Base-by-base conservation (phyloP, 768 basidiomycete species). In the Rhodocollybia butyracea region DNA sequence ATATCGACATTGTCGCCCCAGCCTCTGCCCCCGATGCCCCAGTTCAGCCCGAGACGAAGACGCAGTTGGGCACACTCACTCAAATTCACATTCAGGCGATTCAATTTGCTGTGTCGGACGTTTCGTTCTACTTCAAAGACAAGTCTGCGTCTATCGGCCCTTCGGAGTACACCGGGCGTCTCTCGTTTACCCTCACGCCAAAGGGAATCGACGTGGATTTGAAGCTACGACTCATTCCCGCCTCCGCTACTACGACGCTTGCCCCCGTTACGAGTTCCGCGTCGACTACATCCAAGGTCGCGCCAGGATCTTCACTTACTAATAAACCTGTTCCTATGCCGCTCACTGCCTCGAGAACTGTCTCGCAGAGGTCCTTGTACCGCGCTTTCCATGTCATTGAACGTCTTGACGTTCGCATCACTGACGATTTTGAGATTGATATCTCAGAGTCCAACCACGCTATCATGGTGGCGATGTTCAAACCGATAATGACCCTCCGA, bases 41-140 rank as follows among this genome's bases (percentile, higher is more conserved):
- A 3, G 43, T 46, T 1, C 53, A 54, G 19, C 51, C 51, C 3
- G 40, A 53, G 39, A 42, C 51, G 2, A 40, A 53, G 22, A 46
- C 43, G 0, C 53, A 54, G n/a, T 6, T 88, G 29, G 86, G 86
- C 41, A 76, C 85, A 0, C 75, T 87, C 56, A 89, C 86, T 0
- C 85, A 86, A 42, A 74, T 89, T 38, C 81, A 79, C 46, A 68
- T 84, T 22, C 83, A 86, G 57, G 88, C 84, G 1, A 66, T 90
- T 0, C 86, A 86, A 59, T 76, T 90, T 29, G 63, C 71, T 8
- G 77, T 89, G 42, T 70, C 76, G 56, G 82, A 89, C 30, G 79
- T 90, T 0, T 88, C 88, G 0, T 90, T 90, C 73, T 89, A 79
- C 68, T 89, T 86, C 68, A 78, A 76, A 34, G 87, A 90, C 68